Conservation (phyloP, 371 early-diverging fungal species). For the Apophysomyces sp. region DNA sequence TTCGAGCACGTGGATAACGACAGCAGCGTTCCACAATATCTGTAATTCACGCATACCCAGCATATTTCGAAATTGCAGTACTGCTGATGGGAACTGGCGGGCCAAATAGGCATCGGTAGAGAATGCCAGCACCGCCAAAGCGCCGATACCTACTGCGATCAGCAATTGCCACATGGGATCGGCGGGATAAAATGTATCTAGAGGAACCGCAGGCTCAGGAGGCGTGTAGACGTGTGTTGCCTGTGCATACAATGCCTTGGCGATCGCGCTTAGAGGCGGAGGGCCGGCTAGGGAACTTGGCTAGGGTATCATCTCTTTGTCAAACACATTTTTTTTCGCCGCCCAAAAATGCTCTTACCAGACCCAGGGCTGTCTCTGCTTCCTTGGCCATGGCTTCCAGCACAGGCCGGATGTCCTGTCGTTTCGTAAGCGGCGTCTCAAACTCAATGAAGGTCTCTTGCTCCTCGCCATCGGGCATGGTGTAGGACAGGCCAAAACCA, state of each 20-base stretch:
- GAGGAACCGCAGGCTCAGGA: conserved; percentile 26
- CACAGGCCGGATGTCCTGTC: conserved; percentile 44
- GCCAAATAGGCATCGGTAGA: conserved; percentile 18
- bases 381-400: conserved; percentile 50
- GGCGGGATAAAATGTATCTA: conserved; percentile 29
- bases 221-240: conserved; percentile 36
- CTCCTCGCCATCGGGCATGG: conserved; percentile 11
- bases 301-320: no score
- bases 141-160: conserved; percentile 8
- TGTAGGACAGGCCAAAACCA: conserved; percentile 31
- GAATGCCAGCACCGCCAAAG: conserved; percentile 11
- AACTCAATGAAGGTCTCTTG: conserved; percentile 30
- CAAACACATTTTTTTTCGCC: no score
- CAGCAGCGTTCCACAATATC: conserved; percentile 2
- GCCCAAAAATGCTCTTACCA: conserved; percentile 28
- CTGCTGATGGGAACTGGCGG: conserved; percentile 13
- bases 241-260: conserved; percentile 38
- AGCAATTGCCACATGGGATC: conserved; percentile 1
- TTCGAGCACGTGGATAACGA: conserved; percentile 22
- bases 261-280: conserved; percentile 41
- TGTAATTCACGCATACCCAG: neutral
- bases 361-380: conserved; percentile 41
- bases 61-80: conserved; percentile 12
- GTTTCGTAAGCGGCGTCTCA: conserved; percentile 29
- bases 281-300: conserved; percentile 42